Percentiles rank a stretch among this genome's conserved stretches.
phyloP scores from a whole-genome alignment of 2,329 filamentous ascomycete species.

The Chaetomiaceae sp. region DNA sequence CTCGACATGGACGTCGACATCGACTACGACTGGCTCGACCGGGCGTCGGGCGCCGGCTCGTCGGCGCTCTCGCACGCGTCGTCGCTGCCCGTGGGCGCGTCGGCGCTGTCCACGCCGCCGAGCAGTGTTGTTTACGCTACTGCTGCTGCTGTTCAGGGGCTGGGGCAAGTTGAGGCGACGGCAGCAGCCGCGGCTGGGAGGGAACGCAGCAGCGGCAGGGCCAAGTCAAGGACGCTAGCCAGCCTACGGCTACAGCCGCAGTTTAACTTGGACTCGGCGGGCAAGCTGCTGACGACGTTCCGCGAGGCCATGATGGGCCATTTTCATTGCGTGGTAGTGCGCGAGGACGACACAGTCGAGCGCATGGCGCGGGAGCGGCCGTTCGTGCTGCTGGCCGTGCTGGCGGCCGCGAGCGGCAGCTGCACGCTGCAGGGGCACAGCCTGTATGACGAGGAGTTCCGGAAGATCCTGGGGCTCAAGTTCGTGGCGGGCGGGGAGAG shows the following conservation, averaged over 20 bases:
- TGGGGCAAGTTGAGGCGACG: not conserved
- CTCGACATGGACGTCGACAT: not conserved
- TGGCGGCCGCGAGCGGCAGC: constrained; percentile 44
- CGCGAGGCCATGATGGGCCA: constrained; percentile 35
- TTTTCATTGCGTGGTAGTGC: constrained; percentile 40
- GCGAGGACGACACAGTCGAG: constrained; percentile 36
- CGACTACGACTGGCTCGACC: constrained; percentile 14
- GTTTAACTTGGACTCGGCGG: constrained; percentile 51
- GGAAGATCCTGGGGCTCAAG: constrained; percentile 50
- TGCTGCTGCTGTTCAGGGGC: not conserved
- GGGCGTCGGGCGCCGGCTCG: constrained; percentile 13
- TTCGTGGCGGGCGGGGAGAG: constrained; percentile 52
- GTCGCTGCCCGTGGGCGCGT: constrained; percentile 23
- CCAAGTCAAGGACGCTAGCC: constrained; percentile 15
- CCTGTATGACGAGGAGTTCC: constrained; percentile 52
- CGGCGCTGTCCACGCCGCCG: constrained; percentile 22
- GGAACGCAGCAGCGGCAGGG: not conserved
- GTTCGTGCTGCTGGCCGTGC: constrained; percentile 48
- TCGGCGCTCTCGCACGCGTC: constrained; percentile 20
- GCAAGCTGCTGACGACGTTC: constrained; percentile 40
- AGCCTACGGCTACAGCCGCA: constrained; percentile 42
- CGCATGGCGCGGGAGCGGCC: constrained; percentile 41
- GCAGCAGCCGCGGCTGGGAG: constrained; percentile 8
- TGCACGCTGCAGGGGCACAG: constrained; percentile 44
- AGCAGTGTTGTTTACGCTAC: constrained; percentile 7